Evolutionary conservation across 2,329 filamentous ascomycete species (phyloP), one percentile per base, ranked within the genome.

Genomic region (Talaromyces sp.): DNA sequence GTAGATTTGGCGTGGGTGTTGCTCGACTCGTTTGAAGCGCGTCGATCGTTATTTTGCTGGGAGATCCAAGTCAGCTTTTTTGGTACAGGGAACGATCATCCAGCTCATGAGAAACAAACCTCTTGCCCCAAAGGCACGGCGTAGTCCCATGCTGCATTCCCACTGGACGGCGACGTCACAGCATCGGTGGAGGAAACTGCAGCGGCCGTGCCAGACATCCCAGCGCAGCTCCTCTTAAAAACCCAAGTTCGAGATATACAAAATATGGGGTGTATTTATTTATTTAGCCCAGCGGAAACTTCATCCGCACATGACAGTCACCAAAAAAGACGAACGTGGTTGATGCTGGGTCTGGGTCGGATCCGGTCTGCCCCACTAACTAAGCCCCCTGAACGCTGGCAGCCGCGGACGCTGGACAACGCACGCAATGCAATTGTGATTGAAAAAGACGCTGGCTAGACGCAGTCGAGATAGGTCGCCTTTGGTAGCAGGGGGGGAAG

Each of bases 191-290:
- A 72, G 68, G 73, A 75, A 44, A 74, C 67, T 60, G 70, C 74
- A 62, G 76, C 75, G 63, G 75, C 69, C 64, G 75, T 70, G 61
- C 75, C 76, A 71, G 75, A 75, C 76, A 78, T 78, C 68, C 64
- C 66, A 65, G 54, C 33, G 42, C 72, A 66, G 63, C 62, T 65
- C 63, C 61, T 63, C 60, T 71, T 14, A 34, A 14, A 23, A 23
- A 23, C 23, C 23, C 23, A 23, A 23, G 23, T 5, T 14, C 12
- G 33, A 34, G 3, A 34, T 12, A 34, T 34, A 9, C 31, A 34
- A 34, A 34, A 12, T 12, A 34, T 34, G 9, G 10, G n/a, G 8
- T 47, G 12, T 18, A 23, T 36, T 61, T 8, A 23, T 54, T n/a
- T 61, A 47, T 16, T 18, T 23, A 47, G 27, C 23, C 28, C 54